Base-by-base conservation (phyloP, 805 yeast species). In the Novakomyces olei region DNA sequence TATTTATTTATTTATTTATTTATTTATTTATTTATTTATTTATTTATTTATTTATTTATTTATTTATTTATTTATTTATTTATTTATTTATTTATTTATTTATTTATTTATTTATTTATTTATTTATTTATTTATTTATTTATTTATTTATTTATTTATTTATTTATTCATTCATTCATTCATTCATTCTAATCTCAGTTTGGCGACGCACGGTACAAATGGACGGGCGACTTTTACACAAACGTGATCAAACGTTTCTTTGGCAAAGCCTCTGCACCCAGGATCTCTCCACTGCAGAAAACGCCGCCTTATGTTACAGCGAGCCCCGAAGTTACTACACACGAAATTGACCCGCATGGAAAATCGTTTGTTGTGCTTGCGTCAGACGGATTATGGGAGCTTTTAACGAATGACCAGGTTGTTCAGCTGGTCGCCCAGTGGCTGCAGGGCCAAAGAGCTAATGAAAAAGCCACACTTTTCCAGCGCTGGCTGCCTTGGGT, bases 241-340 rank as follows among this genome's bases (percentile, higher is more conserved):
- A 56, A 63, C 36, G 62, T 77, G 16, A 72, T 78, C 43, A 63
- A 72, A 39, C 72, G 71, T 44, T 72, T 81, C 42, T 83, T 85
- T 49, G 24, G 19, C 12, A 27, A 23, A 30, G 91, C 93, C 23
- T 65, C 85, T 48, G 55, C 65, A 36, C 44, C 55, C 12, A 66
- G 77, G 16, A 58, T 59, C 27, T 91, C 91, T 20, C 66, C 67
- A 33, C 66, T 69, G 42, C 62, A 79, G 38, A 60, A 70, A 37
- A 74, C 94, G 2, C 98, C 98, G 3, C 98, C 98, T 0, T 88
- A 88, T 50, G 95, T 88, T 24, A 88, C 98, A 1, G 96, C 98
- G 1, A 83, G 75, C 50, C 98, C 98, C 0, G 44, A 36, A 23
- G 92, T 76, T 19, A 63, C 83, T 17, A 75, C 93, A 2, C 72